These are phyloP conservation scores for Nemania sp. DNA, from an alignment of 2,329 filamentous ascomycete genomes.

Conservation along the genomic window DNA sequence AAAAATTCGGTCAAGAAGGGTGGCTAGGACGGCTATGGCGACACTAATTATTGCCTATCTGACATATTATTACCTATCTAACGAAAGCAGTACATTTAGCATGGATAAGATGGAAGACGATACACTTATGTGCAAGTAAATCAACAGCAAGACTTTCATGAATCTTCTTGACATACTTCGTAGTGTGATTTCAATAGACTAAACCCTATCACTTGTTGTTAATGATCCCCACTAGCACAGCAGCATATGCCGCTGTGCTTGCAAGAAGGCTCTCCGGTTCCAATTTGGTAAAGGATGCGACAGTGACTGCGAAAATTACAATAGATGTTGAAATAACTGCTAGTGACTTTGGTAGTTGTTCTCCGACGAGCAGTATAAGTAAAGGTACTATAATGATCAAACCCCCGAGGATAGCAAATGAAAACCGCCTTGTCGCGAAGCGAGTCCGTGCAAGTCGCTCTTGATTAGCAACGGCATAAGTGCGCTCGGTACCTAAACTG, in stretches of 20 bases:
- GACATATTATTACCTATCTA: too few species aligned
- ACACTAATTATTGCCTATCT: too few species aligned
- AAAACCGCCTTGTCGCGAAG: conserved; percentile 7
- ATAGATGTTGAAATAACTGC: conserved; percentile 14
- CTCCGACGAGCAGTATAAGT: conserved; percentile 14
- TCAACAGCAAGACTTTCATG: too few species aligned
- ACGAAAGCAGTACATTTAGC: too few species aligned
- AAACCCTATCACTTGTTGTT: background rate
- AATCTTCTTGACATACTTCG: too few species aligned
- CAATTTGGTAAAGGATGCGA: conserved; percentile 11
- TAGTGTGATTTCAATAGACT: too few species aligned
- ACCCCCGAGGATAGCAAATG: conserved; percentile 16
- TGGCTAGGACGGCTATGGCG: too few species aligned
- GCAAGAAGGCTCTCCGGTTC: conserved; percentile 18
- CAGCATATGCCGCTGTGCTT: conserved; percentile 17
- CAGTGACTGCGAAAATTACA: conserved; percentile 10
- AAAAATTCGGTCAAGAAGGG: too few species aligned
- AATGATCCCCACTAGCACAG: conserved; percentile 6
- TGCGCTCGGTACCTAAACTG: conserved; percentile 18
- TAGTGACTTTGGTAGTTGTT: conserved; percentile 10
- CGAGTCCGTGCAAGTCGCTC: conserved; percentile 2
- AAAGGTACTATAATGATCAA: conserved; percentile 21
- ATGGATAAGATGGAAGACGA: too few species aligned
- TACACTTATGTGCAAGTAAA: too few species aligned
- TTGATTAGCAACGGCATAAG: conserved; percentile 2